Evolutionary conservation across 202 grass and related monocot genomes (phyloP), one percentile per base, ranked within the genome.

Genomic region (Elaeis oleifera): DNA sequence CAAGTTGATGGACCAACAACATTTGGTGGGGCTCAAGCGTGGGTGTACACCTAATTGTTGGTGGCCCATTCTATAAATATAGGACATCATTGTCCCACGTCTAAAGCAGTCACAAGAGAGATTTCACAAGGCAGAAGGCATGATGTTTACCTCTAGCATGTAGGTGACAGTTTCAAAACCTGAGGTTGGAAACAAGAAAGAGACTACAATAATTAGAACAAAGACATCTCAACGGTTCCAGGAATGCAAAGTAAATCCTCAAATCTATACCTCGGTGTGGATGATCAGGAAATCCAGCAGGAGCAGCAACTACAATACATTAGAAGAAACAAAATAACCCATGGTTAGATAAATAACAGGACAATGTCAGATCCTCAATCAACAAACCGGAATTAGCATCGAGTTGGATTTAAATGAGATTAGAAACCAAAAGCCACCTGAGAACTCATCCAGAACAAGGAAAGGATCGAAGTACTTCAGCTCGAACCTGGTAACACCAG

Each of bases 111-210:
- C 28, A 13, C 36, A 6, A 44, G 36, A 44, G 36, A 44, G 1
- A 44, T 13, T 44, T 44, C 8, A 6, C 44, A 32, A 29, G 19
- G 13, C 1, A 53, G 1, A 9, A 29, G 18, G 48, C 49, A 11
- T 3, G 23, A 65, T 3, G 25, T 48, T 0, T 71, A 96, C 91
- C 87, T 96, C 91, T 16, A 96, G 81, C 91, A 96, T 96, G 87
- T 96, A 96, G 39, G 91, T 96, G 70, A 96, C 91, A 49, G 91
- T 96, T 77, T 96, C 91, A 79, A 96, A 96, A 5, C 94, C 81
- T 84, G 75, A 20, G 74, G 65, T 74, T n/a, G 14, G 17, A 16
- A 29, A 57, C 9, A 55, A 56, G 48, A 20, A 51, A 64, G 21
- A 51, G 57, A 44, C 0, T 2, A 1, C 0, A 11, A 44, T 44